Percentiles rank a stretch among this genome's conserved stretches.
phyloP scores from a whole-genome alignment of 2,329 filamentous ascomycete species.

The Ilyonectria mors-panacis region DNA sequence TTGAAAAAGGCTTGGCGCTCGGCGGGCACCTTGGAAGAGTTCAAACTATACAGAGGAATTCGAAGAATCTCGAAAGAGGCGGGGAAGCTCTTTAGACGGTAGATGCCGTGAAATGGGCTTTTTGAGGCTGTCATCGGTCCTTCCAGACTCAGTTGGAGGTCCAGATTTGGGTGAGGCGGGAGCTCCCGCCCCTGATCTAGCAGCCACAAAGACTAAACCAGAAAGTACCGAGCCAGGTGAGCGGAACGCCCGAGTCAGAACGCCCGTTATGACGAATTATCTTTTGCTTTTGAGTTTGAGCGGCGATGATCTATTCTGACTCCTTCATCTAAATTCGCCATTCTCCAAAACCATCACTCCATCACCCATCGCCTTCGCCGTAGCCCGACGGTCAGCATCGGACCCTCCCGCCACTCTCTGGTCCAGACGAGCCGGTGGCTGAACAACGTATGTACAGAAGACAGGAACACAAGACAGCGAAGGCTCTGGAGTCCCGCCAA shows the following conservation, averaged over 20 bases:
- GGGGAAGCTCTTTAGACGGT: neutral
- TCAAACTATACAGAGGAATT: neutral
- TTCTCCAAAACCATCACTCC: neutral
- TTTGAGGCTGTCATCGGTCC: neutral
- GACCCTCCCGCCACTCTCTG: neutral
- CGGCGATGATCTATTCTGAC: neutral
- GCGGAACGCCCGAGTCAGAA: too few species aligned
- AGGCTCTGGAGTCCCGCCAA: neutral
- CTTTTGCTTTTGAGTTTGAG: neutral
- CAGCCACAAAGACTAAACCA: constrained; percentile 4
- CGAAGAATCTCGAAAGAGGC: neutral
- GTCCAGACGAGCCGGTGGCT: neutral
- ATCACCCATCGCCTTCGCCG: neutral
- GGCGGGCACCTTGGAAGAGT: neutral
- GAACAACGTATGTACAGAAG: too few species aligned
- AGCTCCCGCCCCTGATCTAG: constrained; percentile 7
- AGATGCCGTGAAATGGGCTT: neutral
- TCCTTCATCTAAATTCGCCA: neutral
- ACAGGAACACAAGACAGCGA: neutral
- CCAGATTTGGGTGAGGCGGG: constrained; percentile 11
- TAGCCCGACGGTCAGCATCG: neutral
- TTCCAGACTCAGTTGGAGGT: neutral
- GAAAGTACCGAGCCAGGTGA: neutral
- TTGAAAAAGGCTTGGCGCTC: neutral
- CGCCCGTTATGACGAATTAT: neutral